Evolutionary conservation across 352 stramenopile species (phyloP), one percentile per base, ranked within the genome.

Genomic region (Saprolegnia parasitica): DNA sequence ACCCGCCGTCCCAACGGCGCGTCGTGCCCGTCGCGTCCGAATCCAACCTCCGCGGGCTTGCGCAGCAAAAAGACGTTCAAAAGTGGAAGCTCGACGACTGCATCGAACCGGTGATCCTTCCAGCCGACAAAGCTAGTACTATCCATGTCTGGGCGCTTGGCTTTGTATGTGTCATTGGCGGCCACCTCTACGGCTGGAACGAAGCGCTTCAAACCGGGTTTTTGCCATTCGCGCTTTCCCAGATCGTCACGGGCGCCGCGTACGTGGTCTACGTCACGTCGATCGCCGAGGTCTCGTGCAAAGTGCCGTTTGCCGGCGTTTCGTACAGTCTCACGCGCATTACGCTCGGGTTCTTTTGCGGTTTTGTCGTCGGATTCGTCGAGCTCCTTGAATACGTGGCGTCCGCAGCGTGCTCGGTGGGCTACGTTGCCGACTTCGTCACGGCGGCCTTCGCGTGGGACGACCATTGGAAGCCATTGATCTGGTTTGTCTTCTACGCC

Each of bases 171-270:
- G 47, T 29, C n/a, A 55, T 55, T 55, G 47, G 47, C 24, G 73
- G 73, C 15, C 63, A 35, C n/a, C n/a, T n/a, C n/a, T n/a, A n/a
- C n/a, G n/a, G n/a, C n/a, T 77, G 73, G 73, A 77, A 75, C 47
- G 16, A 63, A 37, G 71, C 21, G 16, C 37, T 13, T 9, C 16
- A 49, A n/a, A 64, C 10, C 16, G 56, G 56, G 0, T 64, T 64
- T 47, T n/a, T 64, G 10, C 56, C 56, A 9, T 64, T 64, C 40
- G n/a, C 29, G 11, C 10, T 21, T 0, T 45, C 56, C 16, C 56
- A 64, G n/a, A 11, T 64, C 37, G n/a, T 46, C 16, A 46, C 35
- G 9, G 56, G 64, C 39, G 32, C 76, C 11, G 60, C 72, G n/a
- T 70, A 55, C 21, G 45, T 66, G 21, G 74, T 71, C 5, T 78